A percentile compares a stretch with the other conserved stretches of the same genome.
These are phyloP conservation scores for Boechera divaricarpa DNA, from an alignment of 345 rosid species.

Conservation along the genomic window DNA sequence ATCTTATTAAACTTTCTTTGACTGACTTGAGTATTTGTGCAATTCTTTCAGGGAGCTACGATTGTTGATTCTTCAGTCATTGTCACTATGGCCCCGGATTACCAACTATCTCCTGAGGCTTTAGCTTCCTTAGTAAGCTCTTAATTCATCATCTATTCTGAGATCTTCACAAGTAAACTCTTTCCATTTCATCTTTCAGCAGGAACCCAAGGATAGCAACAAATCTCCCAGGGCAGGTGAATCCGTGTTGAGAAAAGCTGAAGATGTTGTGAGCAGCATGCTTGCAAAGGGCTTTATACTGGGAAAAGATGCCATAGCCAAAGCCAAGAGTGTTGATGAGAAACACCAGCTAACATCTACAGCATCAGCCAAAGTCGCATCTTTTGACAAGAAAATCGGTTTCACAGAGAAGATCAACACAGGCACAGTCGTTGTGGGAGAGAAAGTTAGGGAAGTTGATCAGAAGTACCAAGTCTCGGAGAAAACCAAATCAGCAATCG, in stretches of 20 bases:
- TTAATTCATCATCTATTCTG: constrained; percentile 16
- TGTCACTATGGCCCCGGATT: constrained; percentile 72
- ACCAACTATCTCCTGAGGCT: constrained; percentile 81
- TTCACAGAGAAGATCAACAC: constrained; percentile 81
- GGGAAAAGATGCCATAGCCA: constrained; percentile 88
- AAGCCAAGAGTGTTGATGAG: constrained; percentile 87
- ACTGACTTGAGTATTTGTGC: background rate
- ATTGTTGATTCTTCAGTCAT: constrained; percentile 82
- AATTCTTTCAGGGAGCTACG: constrained; percentile 73
- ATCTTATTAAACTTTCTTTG: background rate
- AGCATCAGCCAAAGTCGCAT: constrained; percentile 84
- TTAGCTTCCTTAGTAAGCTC: constrained; percentile 61
- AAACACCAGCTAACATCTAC: constrained; percentile 89
- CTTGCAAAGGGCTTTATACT: constrained; percentile 90
- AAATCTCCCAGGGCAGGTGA: constrained; percentile 61
- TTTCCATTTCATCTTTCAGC: constrained; percentile 29
- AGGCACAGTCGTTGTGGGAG: constrained; percentile 74
- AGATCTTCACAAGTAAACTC: background rate
- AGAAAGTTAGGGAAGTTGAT: constrained; percentile 91
- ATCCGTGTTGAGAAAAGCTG: constrained; percentile 78
- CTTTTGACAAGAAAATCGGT: constrained; percentile 86
- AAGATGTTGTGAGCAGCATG: constrained; percentile 90
- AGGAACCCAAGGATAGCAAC: constrained; percentile 54
- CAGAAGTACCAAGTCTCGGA: constrained; percentile 92
- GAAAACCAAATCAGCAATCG: constrained; percentile 89